A percentile compares a stretch with the other conserved stretches of the same genome.
phyloP scores from a whole-genome alignment of 805 yeast genomes.

The Lachancea nothofagi region DNA sequence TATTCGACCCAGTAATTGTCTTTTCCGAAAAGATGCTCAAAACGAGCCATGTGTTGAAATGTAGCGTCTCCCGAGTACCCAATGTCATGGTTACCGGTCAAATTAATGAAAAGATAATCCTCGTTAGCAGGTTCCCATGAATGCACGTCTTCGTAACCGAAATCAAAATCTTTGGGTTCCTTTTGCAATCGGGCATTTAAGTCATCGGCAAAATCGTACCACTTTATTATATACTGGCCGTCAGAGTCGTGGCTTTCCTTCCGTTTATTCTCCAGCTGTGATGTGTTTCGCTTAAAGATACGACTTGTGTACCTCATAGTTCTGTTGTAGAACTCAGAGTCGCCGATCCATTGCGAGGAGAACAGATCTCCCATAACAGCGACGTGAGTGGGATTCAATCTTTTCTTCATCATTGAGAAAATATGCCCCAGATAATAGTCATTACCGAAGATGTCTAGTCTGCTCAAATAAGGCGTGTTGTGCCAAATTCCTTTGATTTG shows the following conservation, averaged over 20 bases:
- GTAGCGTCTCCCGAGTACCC: conserved; percentile 96
- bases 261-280: conserved; percentile 46
- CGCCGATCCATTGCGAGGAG: conserved; percentile 91
- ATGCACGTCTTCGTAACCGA: conserved; percentile 54
- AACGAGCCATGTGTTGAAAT: conserved; percentile 82
- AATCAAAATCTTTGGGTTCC: conserved; percentile 33
- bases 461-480: conserved; percentile 60
- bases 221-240: conserved; percentile 25
- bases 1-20: conserved; percentile 79
- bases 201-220: conserved; percentile 27
- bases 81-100: conserved; percentile 93
- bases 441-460: conserved; percentile 83
- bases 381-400: conserved; percentile 71
- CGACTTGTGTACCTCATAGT: conserved; percentile 70
- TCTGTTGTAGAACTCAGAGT: conserved; percentile 77
- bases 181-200: conserved; percentile 21
- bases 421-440: conserved; percentile 87
- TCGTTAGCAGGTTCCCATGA: conserved; percentile 55
- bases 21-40: conserved; percentile 66
- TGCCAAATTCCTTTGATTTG: conserved; percentile 90
- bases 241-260: conserved; percentile 27
- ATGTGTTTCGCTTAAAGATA: conserved; percentile 57
- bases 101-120: conserved; percentile 68
- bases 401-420: conserved; percentile 53
- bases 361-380: conserved; percentile 91